phyloP scores from a whole-genome alignment of 2,329 filamentous ascomycete species.

The Hymenoscyphus albidus region DNA sequence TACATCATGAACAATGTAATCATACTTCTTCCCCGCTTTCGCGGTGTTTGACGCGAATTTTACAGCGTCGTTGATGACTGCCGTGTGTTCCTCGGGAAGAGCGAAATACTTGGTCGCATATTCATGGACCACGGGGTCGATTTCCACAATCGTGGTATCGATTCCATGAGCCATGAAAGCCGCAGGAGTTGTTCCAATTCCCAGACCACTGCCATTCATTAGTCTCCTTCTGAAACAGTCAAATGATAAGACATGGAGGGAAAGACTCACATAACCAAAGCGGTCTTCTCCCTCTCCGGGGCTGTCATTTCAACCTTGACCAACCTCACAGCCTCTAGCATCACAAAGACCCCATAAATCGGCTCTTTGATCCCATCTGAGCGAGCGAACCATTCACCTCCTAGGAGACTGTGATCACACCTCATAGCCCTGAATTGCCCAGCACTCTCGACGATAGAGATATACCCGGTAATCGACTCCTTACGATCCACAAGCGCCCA shows the following conservation, averaged over 20 bases:
- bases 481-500: conserved; percentile 76
- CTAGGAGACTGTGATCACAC: conserved; percentile 90
- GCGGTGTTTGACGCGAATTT: conserved; percentile 54
- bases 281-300: conserved; percentile 65
- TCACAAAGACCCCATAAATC: conserved; percentile 93
- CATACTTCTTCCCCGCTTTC: conserved; percentile 51
- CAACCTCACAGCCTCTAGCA: conserved; percentile 86
- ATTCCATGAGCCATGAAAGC: conserved; percentile 85
- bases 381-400: conserved; percentile 76
- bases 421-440: conserved; percentile 75
- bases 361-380: conserved; percentile 80
- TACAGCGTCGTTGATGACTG: conserved; percentile 79
- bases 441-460: conserved; percentile 80
- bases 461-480: conserved; percentile 86
- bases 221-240: conserved; percentile 16
- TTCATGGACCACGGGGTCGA: conserved; percentile 83
- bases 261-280: conserved; percentile 73
- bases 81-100: conserved; percentile 70
- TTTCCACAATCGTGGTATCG: conserved; percentile 89
- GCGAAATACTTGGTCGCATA: conserved; percentile 81
- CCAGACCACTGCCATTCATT: conserved; percentile 62
- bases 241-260: neutral
- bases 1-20: conserved; percentile 96
- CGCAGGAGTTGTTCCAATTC: conserved; percentile 86
- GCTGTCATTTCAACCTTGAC: conserved; percentile 56